Base-by-base conservation (phyloP, 2,329 filamentous ascomycete genomes). In the Cladophialophora exuberans region DNA sequence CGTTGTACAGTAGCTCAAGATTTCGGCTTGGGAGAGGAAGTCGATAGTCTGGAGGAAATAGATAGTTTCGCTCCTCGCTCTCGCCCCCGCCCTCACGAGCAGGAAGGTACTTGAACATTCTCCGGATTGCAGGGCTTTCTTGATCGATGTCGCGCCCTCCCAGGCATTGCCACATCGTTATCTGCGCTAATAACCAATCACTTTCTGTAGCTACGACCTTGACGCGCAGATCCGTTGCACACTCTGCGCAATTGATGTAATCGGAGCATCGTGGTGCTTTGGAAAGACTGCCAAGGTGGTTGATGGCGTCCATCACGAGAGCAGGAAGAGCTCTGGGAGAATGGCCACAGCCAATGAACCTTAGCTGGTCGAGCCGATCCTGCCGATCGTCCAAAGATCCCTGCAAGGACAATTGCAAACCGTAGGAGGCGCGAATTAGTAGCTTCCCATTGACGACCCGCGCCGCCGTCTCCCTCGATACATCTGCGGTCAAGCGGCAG, bases 191-290 rank as follows among this genome's bases (percentile, higher is more conserved):
- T n/a, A 38, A 13, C 18, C 22, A 30, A 46, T 39, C 50, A 36
- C 10, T 28, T 22, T 38, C 11, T 28, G 13, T n/a, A 25, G 22
- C 31, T 6, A 31, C 2, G 25, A 45, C 25, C 6, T 13, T 33
- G 13, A 53, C 50, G 13, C 50, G 39, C 15, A 53, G 50, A 39
- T 53, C 41, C 13, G 50, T 53, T 17, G 50, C 31, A 46, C 49
- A 52, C 6, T 45, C 4, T 45, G 39, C 30, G 39, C 49, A 52
- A 28, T 45, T 52, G 28, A 52, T 36, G 15, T 44, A 45, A 45
- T 38, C 49, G 49, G 4, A 45, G 38, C 39, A 52, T 22, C 49
- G 26, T 35, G 26, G 18, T 28, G 38, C 35, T 17, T 25, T n/a
- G 26, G 39, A 44, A 26, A 17, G 3, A 18, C 7, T 31, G 25